Conservation (phyloP, 768 basidiomycete species). For the Kwoniella shandongensis region DNA sequence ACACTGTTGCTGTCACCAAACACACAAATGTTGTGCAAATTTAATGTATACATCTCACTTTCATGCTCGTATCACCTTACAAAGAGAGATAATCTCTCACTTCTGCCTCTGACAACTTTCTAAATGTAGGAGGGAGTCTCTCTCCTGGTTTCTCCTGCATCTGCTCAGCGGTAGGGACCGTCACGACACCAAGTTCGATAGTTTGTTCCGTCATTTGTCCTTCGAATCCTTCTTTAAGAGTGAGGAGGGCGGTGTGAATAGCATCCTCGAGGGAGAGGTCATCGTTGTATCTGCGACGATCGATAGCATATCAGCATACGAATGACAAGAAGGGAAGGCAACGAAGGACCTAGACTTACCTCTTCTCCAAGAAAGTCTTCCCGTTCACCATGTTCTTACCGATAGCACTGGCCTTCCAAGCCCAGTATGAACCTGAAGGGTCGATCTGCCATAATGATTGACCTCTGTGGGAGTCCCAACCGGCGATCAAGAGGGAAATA, state of each 20-base stretch:
- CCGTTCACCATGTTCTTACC: conserved; percentile 99
- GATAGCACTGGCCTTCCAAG: conserved; percentile 99
- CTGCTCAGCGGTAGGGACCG: conserved; percentile 70
- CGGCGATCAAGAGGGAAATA: conserved; percentile 92
- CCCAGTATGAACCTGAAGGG: conserved; percentile 98
- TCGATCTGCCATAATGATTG: conserved; percentile 98
- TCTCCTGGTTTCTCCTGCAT: conserved; percentile 69
- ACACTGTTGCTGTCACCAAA: too few relatives aligned
- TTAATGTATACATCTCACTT: conserved; percentile 5
- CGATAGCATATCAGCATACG: conserved; percentile 5
- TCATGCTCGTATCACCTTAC: conserved; percentile 17
- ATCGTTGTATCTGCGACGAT: conserved; percentile 90
- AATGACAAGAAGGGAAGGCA: background rate
- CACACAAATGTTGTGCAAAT: too few relatives aligned
- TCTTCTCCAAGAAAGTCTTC: conserved; percentile 98
- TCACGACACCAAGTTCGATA: conserved; percentile 96
- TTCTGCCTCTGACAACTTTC: conserved; percentile 94
- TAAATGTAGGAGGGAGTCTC: conserved; percentile 79
- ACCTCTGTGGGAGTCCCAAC: conserved; percentile 92
- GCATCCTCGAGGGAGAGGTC: conserved; percentile 98
- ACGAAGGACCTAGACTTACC: conserved; percentile 59
- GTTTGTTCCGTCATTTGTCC: conserved; percentile 99
- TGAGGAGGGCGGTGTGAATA: conserved; percentile 95
- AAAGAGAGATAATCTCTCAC: conserved; percentile 83
- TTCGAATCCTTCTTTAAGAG: conserved; percentile 98